Evolutionary conservation across 2,329 filamentous ascomycete genomes (phyloP), one percentile per base, ranked within the genome.

Genomic region (Teratosphaeria viscida): DNA sequence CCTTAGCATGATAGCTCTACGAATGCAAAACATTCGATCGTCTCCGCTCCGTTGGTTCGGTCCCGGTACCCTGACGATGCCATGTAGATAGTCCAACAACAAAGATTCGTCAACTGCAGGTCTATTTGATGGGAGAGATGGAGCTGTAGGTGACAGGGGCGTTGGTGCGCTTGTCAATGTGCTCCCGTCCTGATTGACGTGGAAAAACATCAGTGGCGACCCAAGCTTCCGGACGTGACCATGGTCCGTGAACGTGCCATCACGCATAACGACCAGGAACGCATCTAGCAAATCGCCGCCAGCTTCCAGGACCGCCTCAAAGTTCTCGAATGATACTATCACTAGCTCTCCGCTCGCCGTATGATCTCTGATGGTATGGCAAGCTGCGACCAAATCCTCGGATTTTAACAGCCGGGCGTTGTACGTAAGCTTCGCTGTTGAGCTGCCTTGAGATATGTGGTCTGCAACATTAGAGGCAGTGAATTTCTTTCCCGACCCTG

Each of bases 401-500:
- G 62, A 57, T 29, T 65, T 66, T n/a, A 71, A 57, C 19, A 70
- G 59, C 23, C 65, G 65, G 3, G 66, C 65, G 58, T 72, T 69
- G 61, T 68, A 70, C 2, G 55, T 65, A 26, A 71, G 63, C 54
- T 64, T 63, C 26, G 64, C 65, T 26, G 66, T 59, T 26, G 60
- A n/a, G n/a, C 47, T 55, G 16, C 65, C 63, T 29, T 54, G 59
- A n/a, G 63, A 63, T 7, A 65, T 55, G 29, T 71, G 65, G 14
- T 65, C 61, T 5, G 67, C 67, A 5, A 72, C 60, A 54, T 70
- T 71, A 1, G 65, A 58, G 14, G 69, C 65, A n/a, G 67, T 65
- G 55, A 68, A 72, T 55, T 71, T 71, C 64, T 72, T 72, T 16
- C 70, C 70, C 10, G 68, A 67, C 32, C 70, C 70, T 2, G 67